Evolutionary conservation across 257 asterid species (phyloP), one percentile per base, ranked within the genome.

Genomic region (Eucommia ulmoides): DNA sequence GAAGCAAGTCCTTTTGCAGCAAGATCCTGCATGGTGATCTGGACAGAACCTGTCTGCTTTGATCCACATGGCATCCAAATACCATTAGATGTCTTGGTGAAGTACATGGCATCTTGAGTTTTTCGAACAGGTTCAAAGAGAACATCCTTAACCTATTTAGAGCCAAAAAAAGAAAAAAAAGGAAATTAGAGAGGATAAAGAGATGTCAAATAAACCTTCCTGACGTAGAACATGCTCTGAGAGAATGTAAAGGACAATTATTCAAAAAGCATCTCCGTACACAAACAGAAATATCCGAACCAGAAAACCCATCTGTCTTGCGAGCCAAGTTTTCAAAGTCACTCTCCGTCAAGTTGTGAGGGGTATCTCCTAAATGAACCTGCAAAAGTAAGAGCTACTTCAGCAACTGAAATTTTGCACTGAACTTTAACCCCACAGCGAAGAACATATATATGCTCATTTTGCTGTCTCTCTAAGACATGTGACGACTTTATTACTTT

Each of bases 71-170:
- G 99, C 64, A 75, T 58, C 93, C 82, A 86, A 25, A 58, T 57
- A 17, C 70, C 96, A 62, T 71, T 56, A 61, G 94, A 56, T 48
- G 72, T 52, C 67, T 83, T 73, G 11, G 65, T 33, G 56, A 91
- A 91, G 73, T 65, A 76, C 93, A 77, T 82, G 18, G 99, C 96
- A 58, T 86, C 99, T 67, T 91, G 99, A 0, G 99, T 91, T 66
- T 91, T 91, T 16, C 99, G 92, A 33, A 91, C 93, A 35, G 99
- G 99, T 57, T 91, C 96, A 63, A 91, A 86, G 35, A 91, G 73
- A 24, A 91, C 98, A 55, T 91, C 96, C 69, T 91, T 91, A 46
- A 91, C 98, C 98, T 91, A 57, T 65, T 22, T n/a, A n/a, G n/a
- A 51, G 45, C 63, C 48, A 59, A 59, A 47, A 41, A 50, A 14